Conservation (phyloP, 768 basidiomycete genomes). For the Hydnomerulius pinastri region DNA sequence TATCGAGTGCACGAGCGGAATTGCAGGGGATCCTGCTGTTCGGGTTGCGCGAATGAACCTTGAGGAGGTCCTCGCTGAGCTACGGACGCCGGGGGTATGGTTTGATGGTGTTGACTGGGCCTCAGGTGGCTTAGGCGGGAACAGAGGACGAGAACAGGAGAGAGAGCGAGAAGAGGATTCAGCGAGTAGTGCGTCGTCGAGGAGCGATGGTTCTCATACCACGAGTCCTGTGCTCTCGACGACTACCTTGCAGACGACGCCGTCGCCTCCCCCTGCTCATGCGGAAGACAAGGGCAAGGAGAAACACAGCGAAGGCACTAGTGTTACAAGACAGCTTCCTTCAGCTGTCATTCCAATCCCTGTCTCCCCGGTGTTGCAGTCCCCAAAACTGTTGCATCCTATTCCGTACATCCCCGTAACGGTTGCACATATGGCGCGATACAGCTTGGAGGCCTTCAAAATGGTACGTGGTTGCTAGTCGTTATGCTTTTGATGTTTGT, state of each 20-base stretch:
- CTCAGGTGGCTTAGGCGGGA: conserved; percentile 23
- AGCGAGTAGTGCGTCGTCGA: conserved; percentile 46
- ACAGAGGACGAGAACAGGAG: conserved; percentile 35
- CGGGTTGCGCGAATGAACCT: conserved; percentile 54
- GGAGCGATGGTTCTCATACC: conserved; percentile 53
- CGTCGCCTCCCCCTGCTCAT: conserved; percentile 62
- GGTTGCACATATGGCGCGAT: conserved; percentile 52
- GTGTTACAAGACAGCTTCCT: conserved; percentile 19
- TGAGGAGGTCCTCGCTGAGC: conserved; percentile 59
- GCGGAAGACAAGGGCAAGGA: conserved; percentile 38
- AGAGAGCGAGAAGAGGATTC: conserved; percentile 48
- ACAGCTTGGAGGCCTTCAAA: conserved; percentile 59
- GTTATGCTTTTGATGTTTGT: neutral
- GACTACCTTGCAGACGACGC: conserved; percentile 76
- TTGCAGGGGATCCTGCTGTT: conserved; percentile 53
- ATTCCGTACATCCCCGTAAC: conserved; percentile 72
- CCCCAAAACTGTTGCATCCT: conserved; percentile 59
- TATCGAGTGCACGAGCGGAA: conserved; percentile 58
- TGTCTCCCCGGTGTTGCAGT: conserved; percentile 61
- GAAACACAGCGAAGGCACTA: conserved; percentile 17
- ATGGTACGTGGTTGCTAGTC: conserved; percentile 40
- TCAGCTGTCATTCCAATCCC: conserved; percentile 39
- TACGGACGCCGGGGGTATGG: conserved; percentile 65
- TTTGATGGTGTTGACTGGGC: conserved; percentile 73
- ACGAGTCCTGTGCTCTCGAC: conserved; percentile 78